Conservation (phyloP, 305 asterid species). For the Rubia occidens region DNA sequence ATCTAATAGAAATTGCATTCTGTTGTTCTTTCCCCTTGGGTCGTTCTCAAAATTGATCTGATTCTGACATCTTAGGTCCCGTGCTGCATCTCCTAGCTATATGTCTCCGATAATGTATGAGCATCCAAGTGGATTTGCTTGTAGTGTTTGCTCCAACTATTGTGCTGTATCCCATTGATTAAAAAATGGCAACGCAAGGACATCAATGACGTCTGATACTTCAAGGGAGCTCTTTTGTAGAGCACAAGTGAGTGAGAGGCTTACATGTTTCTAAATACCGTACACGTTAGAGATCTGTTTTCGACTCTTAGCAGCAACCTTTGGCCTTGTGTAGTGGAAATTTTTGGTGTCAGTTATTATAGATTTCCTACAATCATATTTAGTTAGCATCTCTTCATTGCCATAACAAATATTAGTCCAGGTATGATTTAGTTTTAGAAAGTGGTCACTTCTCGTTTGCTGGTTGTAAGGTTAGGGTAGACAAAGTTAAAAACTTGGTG, state of each 20-base stretch:
- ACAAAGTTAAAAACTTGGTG: background rate
- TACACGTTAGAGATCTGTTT: background rate
- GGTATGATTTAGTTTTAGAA: background rate
- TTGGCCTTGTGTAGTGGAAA: background rate
- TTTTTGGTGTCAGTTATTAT: background rate
- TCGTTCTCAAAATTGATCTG: background rate
- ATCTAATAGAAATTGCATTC: background rate
- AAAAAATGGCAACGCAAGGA: background rate
- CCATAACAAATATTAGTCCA: background rate
- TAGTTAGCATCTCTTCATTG: background rate
- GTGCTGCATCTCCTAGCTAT: conserved; percentile 1
- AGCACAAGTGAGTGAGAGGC: background rate
- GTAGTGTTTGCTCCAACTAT: background rate
- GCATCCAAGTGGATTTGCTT: background rate
- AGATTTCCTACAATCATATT: background rate
- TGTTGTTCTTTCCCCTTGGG: background rate
- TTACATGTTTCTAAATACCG: background rate
- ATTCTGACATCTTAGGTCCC: background rate
- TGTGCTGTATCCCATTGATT: background rate
- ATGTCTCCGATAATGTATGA: background rate
- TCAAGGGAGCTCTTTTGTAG: background rate
- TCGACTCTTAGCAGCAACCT: background rate
- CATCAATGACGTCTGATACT: background rate
- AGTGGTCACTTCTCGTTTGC: background rate
- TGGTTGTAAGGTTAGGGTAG: background rate